Base-by-base conservation (phyloP, 1,139 yeast genomes). In the Taphrina flavorubra region DNA sequence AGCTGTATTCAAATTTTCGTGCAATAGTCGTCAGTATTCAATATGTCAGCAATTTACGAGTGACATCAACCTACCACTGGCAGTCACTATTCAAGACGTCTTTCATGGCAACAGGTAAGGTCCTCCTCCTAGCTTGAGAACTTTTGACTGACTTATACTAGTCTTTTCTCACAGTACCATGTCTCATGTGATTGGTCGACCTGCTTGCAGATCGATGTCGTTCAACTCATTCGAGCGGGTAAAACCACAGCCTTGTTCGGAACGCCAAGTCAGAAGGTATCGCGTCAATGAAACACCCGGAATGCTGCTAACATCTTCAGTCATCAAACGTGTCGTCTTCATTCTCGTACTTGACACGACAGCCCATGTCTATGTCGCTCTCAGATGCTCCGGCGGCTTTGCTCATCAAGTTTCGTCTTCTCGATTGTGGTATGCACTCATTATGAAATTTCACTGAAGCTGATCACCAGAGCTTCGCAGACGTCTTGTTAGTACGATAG, bases 21-120 rank as follows among this genome's bases (percentile, higher is more conserved):
- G 25, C 16, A 14, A 53, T 18, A 14, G 44, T n/a, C 7, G 25
- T 25, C 51, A 16, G n/a, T 14, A 16, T 51, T 7, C 40, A 40
- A n/a, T 65, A 36, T 53, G 8, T 36, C 20, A 34, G 25, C 34
- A 11, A 18, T n/a, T 40, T 39, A 36, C 11, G 8, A 2, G 18
- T 62, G 20, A 61, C 10, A 5, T 51, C 13, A 13, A 51, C 70
- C 82, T 86, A 5, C 79, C 86, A 0, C 79, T 89, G 47, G 87
- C 92, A 0, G 92, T 89, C 0, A 85, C 90, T 1, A 95, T 89
- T 1, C 92, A 88, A 74, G 96, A 90, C 76, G 85, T 87, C 14
- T 89, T 89, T 78, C 84, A 84, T 70, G 76, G 83, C 0, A 77
- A 82, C 8, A 80, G 81, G 65, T 64, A 20, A 37, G 10, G 6